phyloP scores from a whole-genome alignment of 805 yeast genomes.

The Saturnispora zaruensis region DNA sequence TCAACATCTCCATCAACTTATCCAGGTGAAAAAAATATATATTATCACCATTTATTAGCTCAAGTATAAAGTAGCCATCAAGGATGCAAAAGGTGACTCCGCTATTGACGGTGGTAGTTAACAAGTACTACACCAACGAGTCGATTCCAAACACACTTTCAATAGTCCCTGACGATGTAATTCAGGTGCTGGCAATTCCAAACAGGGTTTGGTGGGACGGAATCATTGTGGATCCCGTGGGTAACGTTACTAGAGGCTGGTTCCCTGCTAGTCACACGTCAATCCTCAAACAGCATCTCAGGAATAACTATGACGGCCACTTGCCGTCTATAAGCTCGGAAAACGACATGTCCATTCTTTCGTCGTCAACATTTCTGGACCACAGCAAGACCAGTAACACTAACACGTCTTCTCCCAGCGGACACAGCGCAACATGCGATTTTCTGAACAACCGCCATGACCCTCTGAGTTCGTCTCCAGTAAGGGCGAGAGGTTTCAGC shows the following conservation, averaged over 20 bases:
- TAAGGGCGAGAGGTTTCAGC: neutral
- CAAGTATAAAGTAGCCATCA: neutral
- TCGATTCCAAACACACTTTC: slow-evolving; percentile 41
- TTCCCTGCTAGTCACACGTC: slow-evolving; percentile 47
- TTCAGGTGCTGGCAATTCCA: slow-evolving; percentile 58
- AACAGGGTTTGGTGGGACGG: slow-evolving; percentile 90
- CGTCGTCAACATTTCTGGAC: neutral
- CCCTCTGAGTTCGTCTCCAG: neutral
- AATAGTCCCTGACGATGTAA: slow-evolving; percentile 55
- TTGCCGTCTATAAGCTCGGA: neutral
- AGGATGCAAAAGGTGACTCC: slow-evolving; percentile 8
- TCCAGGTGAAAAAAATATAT: neutral
- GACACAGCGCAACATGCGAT: neutral
- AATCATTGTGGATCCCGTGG: slow-evolving; percentile 32
- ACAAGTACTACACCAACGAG: slow-evolving; percentile 47
- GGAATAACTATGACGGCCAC: neutral
- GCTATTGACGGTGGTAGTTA: slow-evolving; percentile 41
- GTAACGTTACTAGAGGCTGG: slow-evolving; percentile 65
- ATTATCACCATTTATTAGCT: neutral
- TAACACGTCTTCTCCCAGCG: neutral
- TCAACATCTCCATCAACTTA: neutral
- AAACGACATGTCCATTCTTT: neutral
- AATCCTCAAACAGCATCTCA: neutral
- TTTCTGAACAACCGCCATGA: neutral
- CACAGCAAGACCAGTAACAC: neutral